phyloP scores from a whole-genome alignment of 257 asterid species.

The Solanum neorickii region DNA sequence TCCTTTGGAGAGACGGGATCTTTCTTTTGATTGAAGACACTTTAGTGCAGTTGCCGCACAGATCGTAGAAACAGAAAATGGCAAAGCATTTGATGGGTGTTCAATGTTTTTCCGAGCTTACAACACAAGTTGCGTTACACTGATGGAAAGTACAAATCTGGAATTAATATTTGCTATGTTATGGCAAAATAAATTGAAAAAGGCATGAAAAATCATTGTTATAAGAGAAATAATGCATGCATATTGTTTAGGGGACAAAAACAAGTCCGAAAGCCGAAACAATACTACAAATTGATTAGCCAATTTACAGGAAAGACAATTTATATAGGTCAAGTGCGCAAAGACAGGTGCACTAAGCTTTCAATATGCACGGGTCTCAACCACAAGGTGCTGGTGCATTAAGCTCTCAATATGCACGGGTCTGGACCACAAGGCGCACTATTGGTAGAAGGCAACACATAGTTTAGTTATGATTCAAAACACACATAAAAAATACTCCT shows the following conservation, averaged over 20 bases:
- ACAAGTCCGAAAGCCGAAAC: not conserved
- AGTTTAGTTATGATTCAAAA: too few species aligned
- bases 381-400: too few species aligned
- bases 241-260: not conserved
- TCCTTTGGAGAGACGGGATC: not conserved
- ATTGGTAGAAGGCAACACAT: too few species aligned
- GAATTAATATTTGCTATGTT: not conserved
- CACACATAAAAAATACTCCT: too few species aligned
- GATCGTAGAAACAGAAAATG: not conserved
- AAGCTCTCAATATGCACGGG: too few species aligned
- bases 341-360: too few species aligned
- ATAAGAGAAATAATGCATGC: not conserved
- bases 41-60: not conserved
- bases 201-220: not conserved
- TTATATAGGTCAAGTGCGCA: too few species aligned
- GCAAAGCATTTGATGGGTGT: not conserved
- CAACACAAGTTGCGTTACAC: not conserved
- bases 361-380: too few species aligned
- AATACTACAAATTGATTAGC: too few species aligned
- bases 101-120: not conserved
- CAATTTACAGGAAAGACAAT: too few species aligned
- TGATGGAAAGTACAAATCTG: not conserved
- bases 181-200: not conserved
- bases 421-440: too few species aligned
- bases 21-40: not conserved